A percentile compares a stretch with the other conserved stretches of the same genome.
phyloP scores from a whole-genome alignment of 192 early-diverging fungal species.

The Coemansia sp. region DNA sequence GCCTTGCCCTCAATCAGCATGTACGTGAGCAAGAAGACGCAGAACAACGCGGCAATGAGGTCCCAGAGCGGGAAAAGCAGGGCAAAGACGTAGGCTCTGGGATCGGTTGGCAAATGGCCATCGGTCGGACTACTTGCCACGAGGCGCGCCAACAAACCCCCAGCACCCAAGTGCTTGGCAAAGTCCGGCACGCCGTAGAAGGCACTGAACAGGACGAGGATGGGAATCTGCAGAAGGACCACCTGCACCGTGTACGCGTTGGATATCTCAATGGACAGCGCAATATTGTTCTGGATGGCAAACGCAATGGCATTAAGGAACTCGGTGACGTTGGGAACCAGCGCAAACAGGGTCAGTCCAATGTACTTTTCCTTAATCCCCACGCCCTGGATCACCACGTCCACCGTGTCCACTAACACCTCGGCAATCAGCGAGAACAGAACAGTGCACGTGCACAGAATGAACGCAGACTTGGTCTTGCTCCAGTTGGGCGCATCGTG shows the following conservation, averaged over 20 bases:
- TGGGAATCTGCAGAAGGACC: slow-evolving; percentile 92
- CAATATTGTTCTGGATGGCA: slow-evolving; percentile 86
- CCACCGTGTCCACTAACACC: slow-evolving; percentile 85
- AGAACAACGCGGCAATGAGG: slow-evolving; percentile 61
- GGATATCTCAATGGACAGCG: slow-evolving; percentile 88
- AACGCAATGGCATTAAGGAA: slow-evolving; percentile 95
- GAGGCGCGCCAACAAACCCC: slow-evolving; percentile 10
- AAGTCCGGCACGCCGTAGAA: slow-evolving; percentile 59
- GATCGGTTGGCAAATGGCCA: slow-evolving; percentile 46
- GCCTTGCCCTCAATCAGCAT: slow-evolving; percentile 93
- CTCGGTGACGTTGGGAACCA: slow-evolving; percentile 96
- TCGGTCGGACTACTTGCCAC: slow-evolving; percentile 11
- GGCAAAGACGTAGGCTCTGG: slow-evolving; percentile 58
- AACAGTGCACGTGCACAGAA: slow-evolving; percentile 81
- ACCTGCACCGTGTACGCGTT: slow-evolving; percentile 96
- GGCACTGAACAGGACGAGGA: slow-evolving; percentile 81
- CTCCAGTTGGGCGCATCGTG: slow-evolving; percentile 95
- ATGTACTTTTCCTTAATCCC: slow-evolving; percentile 84
- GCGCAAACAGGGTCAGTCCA: slow-evolving; percentile 90
- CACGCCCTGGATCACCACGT: slow-evolving; percentile 68
- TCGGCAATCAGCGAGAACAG: slow-evolving; percentile 89
- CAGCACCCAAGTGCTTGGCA: slow-evolving; percentile 15
- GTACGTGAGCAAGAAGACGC: slow-evolving; percentile 79
- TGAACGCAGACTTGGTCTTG: slow-evolving; percentile 70
- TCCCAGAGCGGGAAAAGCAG: slow-evolving; percentile 77